phyloP scores from a whole-genome alignment of 805 yeast genomes.

The Clavispora carvajalis region DNA sequence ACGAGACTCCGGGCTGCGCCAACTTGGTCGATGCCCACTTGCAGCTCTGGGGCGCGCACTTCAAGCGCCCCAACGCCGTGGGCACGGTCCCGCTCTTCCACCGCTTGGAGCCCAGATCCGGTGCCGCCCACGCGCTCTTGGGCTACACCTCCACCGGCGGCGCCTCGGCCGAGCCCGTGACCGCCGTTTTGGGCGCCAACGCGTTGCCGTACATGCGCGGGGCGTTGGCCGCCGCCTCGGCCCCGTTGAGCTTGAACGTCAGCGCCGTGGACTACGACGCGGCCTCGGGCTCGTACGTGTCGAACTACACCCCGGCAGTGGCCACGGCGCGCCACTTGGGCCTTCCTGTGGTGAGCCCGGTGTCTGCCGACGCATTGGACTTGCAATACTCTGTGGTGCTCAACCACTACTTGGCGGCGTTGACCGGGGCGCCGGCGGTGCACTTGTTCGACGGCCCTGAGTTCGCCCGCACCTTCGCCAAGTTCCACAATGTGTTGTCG shows the following conservation, averaged over 20 bases:
- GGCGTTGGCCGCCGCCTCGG: conserved; percentile 33
- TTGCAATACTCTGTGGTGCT: conserved; percentile 64
- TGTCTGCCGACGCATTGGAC: conserved; percentile 45
- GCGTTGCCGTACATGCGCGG: conserved; percentile 68
- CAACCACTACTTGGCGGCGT: conserved; percentile 53
- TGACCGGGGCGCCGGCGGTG: conserved; percentile 50
- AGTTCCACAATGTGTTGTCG: conserved; percentile 39
- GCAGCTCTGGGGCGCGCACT: conserved; percentile 52
- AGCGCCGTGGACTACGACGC: conserved; percentile 72
- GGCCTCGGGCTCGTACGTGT: conserved; percentile 44
- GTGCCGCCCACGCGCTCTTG: conserved; percentile 74
- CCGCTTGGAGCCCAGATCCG: conserved; percentile 68
- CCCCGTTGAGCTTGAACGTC: conserved; percentile 64
- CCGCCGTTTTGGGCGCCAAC: conserved; percentile 58
- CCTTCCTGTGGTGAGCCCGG: conserved; percentile 66
- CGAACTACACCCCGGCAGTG: conserved; percentile 61
- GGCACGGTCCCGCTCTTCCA: conserved; percentile 59
- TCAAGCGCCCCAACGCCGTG: conserved; percentile 44
- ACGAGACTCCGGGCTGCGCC: conserved; percentile 60
- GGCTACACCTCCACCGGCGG: conserved; percentile 46
- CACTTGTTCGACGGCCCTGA: conserved; percentile 80
- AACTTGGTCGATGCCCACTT: conserved; percentile 57
- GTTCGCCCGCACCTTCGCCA: conserved; percentile 47
- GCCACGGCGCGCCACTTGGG: conserved; percentile 58
- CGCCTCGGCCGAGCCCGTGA: conserved; percentile 25